Base-by-base conservation (phyloP, 768 basidiomycete species). In the Aureoboletus auriporus region DNA sequence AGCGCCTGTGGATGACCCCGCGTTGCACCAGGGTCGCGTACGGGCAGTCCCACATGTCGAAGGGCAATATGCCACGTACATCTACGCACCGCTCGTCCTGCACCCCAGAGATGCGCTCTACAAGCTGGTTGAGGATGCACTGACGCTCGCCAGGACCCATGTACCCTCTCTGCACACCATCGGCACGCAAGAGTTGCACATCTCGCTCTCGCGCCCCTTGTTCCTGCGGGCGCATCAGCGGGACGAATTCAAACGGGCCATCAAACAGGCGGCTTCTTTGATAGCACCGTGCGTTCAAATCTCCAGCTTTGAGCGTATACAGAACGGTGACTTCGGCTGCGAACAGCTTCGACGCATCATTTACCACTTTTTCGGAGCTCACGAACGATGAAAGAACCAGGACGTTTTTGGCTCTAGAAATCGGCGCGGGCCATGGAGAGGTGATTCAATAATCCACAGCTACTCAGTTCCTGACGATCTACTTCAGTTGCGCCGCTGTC, bases 171-270 rank as follows among this genome's bases (percentile, higher is more conserved):
- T 86, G 16, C 76, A 79, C 48, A 59, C 74, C 30, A 68, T 81
- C 40, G 72, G 73, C 54, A 34, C 42, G 13, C 51, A 55, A 38
- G 53, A 86, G 53, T 72, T 96, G 30, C 94, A 96, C 58, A 71
- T 98, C 36, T 95, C 93, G 2, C 72, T 98, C 11, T 86, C 92
- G 0, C 79, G 89, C 5, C 91, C 93, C 9, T 75, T 87, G 27
- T 92, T 80, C 60, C 69, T 96, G 28, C 81, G 87, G 16, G 76
- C 84, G 3, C 83, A 93, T 62, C 93, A 96, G 65, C 72, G 82
- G 49, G 82, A 89, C 30, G 83, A 83, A 4, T 69, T 95, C 34
- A 85, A 81, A 54, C 71, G 70, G 28, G 79, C 79, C 0, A 75
- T 93, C 26, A 81, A 74, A 55, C 60, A 62, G 12, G 60, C 79